Percentiles rank a stretch among this genome's conserved stretches.
These are phyloP conservation scores for Nadsonia fulvescens DNA, from an alignment of 805 yeast genomes.

Conservation along the genomic window DNA sequence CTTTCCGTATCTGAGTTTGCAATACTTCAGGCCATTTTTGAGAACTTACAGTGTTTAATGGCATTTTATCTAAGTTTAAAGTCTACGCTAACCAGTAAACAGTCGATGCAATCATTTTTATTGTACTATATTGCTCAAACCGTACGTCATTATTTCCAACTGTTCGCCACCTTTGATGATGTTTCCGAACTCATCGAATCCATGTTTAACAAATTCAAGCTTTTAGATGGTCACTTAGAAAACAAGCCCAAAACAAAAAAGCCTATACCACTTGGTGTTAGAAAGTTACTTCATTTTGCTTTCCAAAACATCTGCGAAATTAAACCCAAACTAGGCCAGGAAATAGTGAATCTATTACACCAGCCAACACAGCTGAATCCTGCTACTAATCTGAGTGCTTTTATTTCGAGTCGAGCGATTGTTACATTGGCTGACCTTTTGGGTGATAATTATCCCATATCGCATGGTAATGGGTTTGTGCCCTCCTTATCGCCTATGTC, in stretches of 20 bases:
- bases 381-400: no score
- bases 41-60: no score
- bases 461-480: no score
- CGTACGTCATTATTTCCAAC: constrained; percentile 8
- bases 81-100: no score
- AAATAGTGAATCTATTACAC: constrained; percentile 8
- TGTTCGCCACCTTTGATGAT: constrained; percentile 11
- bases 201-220: constrained; percentile 8
- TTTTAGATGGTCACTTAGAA: no score
- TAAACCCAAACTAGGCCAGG: constrained; percentile 10
- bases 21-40: no score
- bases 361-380: constrained; percentile 9
- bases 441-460: no score
- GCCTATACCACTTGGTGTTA: constrained; percentile 11
- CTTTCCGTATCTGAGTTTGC: no score
- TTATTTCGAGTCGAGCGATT: no score
- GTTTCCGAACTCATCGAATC: constrained; percentile 9
- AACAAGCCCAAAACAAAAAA: no score
- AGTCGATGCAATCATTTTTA: constrained; percentile 14
- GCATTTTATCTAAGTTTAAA: no score
- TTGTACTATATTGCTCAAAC: constrained; percentile 22
- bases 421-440: no score
- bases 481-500: constrained; percentile 15
- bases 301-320: constrained; percentile 8
- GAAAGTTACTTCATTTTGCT: constrained; percentile 11